Evolutionary conservation across 2,329 filamentous ascomycete genomes (phyloP).

Genomic region (Trichoderma sp.): DNA sequence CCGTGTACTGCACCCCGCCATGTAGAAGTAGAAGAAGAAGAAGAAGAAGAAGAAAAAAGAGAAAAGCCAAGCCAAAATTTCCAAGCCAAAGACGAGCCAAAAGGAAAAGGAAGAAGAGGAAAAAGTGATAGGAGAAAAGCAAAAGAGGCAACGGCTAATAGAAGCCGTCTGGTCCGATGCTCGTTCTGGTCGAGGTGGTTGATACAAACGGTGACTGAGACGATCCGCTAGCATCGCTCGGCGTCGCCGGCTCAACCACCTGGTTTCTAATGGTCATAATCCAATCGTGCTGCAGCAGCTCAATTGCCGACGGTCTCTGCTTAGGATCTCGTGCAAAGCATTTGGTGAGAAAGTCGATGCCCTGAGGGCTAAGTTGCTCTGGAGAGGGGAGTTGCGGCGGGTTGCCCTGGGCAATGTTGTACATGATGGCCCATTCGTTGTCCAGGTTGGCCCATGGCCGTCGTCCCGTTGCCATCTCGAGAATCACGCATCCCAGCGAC

Average conservation of each 20-base stretch:
- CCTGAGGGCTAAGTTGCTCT: conserved; percentile 81
- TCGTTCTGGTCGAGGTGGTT: conserved; percentile 36
- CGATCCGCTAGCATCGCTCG: conserved; percentile 56
- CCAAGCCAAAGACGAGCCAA: background rate
- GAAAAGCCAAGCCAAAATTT: background rate
- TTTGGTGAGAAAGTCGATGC: conserved; percentile 82
- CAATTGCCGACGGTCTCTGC: conserved; percentile 77
- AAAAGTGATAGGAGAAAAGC: background rate
- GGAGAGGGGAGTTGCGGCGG: conserved; percentile 78
- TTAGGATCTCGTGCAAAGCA: conserved; percentile 87
- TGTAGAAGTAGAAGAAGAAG: background rate
- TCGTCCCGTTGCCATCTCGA: conserved; percentile 95
- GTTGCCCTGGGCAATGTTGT: conserved; percentile 97
- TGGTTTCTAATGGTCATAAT: conserved; percentile 66
- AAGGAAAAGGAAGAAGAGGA: background rate
- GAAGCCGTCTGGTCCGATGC: conserved; percentile 35
- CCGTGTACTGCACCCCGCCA: background rate
- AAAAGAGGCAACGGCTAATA: conserved; percentile 7
- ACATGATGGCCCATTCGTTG: conserved; percentile 99
- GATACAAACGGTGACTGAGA: conserved; percentile 41
- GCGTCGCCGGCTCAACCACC: conserved; percentile 65
- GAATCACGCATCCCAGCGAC: conserved; percentile 93
- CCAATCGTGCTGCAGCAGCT: conserved; percentile 94
- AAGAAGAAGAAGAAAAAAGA: no score
- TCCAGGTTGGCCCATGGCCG: conserved; percentile 94